These are phyloP conservation scores for Candida dubliniensis DNA, from an alignment of 1,139 yeast genomes.

Conservation along the genomic window DNA sequence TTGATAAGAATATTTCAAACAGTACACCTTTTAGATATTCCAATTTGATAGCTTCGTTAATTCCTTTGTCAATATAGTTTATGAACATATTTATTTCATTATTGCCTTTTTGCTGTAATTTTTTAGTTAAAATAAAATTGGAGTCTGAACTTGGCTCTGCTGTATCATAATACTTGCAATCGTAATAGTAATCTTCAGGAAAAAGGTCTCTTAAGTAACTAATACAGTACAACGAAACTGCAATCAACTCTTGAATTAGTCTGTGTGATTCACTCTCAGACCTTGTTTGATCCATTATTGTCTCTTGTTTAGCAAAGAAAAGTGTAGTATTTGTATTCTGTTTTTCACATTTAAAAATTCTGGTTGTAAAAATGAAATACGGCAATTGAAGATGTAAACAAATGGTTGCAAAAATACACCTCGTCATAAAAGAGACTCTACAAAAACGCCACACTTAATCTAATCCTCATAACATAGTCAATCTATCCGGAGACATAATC, in stretches of 20 bases:
- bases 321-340: too few species aligned
- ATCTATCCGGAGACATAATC: too few species aligned
- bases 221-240: slow-evolving; percentile 53
- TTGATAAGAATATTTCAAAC: slow-evolving; percentile 44
- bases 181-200: slow-evolving; percentile 47
- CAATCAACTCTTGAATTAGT: slow-evolving; percentile 42
- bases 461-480: too few species aligned
- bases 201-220: slow-evolving; percentile 52
- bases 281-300: slow-evolving; percentile 9
- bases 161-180: slow-evolving; percentile 37
- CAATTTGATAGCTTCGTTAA: slow-evolving; percentile 40
- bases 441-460: not conserved
- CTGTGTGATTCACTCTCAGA: slow-evolving; percentile 36
- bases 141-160: slow-evolving; percentile 18
- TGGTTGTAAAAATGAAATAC: not conserved
- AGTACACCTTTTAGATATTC: slow-evolving; percentile 45
- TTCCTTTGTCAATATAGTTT: slow-evolving; percentile 54
- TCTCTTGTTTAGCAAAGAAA: not conserved
- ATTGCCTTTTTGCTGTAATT: slow-evolving; percentile 42
- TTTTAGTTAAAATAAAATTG: slow-evolving; percentile 43
- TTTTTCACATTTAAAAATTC: not conserved
- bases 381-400: not conserved
- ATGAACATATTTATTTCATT: slow-evolving; percentile 25
- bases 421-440: not conserved
- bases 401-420: slow-evolving; percentile 4